These are phyloP conservation scores for Jatropha multifida DNA, from an alignment of 441 rosid species.

Conservation along the genomic window DNA sequence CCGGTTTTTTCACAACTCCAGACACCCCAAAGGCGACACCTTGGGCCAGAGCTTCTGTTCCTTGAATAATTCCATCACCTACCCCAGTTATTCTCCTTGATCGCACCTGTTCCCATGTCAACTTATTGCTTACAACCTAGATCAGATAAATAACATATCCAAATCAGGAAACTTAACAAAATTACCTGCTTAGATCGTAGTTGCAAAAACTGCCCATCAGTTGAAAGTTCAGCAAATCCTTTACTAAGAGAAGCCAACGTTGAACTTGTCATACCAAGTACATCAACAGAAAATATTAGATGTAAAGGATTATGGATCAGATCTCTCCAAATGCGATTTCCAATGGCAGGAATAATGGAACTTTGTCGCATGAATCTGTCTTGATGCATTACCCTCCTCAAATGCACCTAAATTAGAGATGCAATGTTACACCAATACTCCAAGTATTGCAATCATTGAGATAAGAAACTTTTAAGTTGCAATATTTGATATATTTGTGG, in stretches of 20 bases:
- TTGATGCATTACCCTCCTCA: conserved; percentile 93
- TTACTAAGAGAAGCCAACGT: conserved; percentile 95
- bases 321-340: conserved; percentile 93
- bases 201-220: conserved; percentile 95
- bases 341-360: conserved; percentile 83
- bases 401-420: conserved; percentile 63
- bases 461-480: neutral
- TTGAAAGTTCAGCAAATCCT: conserved; percentile 98
- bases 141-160: conserved; percentile 9
- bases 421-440: conserved; percentile 5
- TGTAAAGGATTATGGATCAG: conserved; percentile 98
- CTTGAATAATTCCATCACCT: conserved; percentile 94
- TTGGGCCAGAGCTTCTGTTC: conserved; percentile 99
- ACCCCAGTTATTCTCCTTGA: conserved; percentile 98
- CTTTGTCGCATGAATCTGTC: conserved; percentile 97
- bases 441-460: neutral
- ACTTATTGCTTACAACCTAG: conserved; percentile 16
- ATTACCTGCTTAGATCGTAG: conserved; percentile 93
- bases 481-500: neutral
- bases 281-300: conserved; percentile 92
- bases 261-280: conserved; percentile 99
- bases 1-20: conserved; percentile 94
- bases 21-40: conserved; percentile 99
- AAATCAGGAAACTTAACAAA: conserved; percentile 10
- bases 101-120: conserved; percentile 56